A percentile compares a stretch with the other conserved stretches of the same genome.
Evolutionary conservation across 129 eudicot genomes (phyloP).

Genomic region (Daucus carota): DH1_v3.0 NC_030387.2:2117001-2117500

Average conservation of each 20-base stretch:
- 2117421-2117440: background rate
- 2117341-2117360: slow-evolving; percentile 12
- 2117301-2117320: slow-evolving; percentile 15
- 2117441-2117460: background rate
- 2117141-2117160: background rate
- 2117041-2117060: no score
- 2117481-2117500: slow-evolving; percentile 18
- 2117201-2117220: background rate
- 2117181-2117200: background rate
- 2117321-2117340: slow-evolving; percentile 17
- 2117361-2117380: slow-evolving; percentile 4
- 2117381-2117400: slow-evolving; percentile 7
- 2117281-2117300: background rate
- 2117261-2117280: background rate
- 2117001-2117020: no score
- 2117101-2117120: no score
- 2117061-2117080: no score
- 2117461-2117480: background rate
- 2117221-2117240: background rate
- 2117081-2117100: no score
- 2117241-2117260: background rate
- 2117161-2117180: background rate
- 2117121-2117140: no score
- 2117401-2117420: background rate
- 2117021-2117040: no score